Base-by-base conservation (phyloP, 352 stramenopile species). In the Phytophthora pluvialis region DNA sequence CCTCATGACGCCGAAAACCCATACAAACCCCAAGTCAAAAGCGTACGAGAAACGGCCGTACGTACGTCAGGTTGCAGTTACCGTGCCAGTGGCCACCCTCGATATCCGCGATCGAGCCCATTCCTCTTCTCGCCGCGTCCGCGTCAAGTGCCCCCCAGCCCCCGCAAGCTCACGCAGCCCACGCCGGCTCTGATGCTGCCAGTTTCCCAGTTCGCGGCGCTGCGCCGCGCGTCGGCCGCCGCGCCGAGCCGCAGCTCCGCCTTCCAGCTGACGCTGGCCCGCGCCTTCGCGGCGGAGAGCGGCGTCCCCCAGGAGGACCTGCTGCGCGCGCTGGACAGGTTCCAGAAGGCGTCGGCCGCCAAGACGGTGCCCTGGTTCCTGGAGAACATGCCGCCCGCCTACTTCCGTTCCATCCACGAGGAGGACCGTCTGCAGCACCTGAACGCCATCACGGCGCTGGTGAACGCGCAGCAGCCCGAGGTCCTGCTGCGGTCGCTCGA, bases 311-410 rank as follows among this genome's bases (percentile, higher is more conserved):
- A 83, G 32, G 67, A 89, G 10, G 72, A 88, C 43, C 46, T 90
- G 45, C 66, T 90, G 31, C 59, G 73, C 18, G 73, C 77, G 26
- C 67, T 93, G 38, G 79, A 89, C 60, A 75, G 76, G 43, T 88
- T 90, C 77, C 84, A 93, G 68, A 84, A 89, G 68, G 67, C 76
- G 25, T 72, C 84, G 3, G 84, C 84, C 16, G 60, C 61, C 64
- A 91, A 91, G 78, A 91, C 84, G 26, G 84, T 93, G n/a, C 82
- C 82, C 60, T 96, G 89, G 89, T 97, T 96, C 64, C 58, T 97
- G 38, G 67, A 89, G 47, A 94, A 95, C 81, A 97, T 97, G 89
- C 89, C 89, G 16, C 78, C 84, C 18, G 66, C 89, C n/a, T 97
- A 97, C 75, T 97, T 97, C 67, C 83, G 89, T 45, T 85, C 90